phyloP scores from a whole-genome alignment of 257 asterid species.

The Solanum sejunctum region DNA sequence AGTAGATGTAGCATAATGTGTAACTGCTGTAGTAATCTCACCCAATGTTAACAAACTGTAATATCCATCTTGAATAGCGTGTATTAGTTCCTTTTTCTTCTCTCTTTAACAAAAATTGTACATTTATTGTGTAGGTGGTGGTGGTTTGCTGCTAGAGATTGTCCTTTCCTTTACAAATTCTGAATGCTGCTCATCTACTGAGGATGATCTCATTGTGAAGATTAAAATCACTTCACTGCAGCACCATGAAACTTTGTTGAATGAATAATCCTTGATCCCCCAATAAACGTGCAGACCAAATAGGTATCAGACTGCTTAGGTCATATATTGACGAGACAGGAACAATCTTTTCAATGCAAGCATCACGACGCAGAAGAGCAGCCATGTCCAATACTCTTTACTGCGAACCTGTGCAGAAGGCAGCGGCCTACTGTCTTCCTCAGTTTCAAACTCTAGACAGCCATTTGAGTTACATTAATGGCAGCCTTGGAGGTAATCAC shows the following conservation, averaged over 20 bases:
- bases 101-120: background rate
- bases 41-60: background rate
- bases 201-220: background rate
- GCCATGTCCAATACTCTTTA: constrained; percentile 36
- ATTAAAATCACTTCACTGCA: background rate
- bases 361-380: constrained; percentile 27
- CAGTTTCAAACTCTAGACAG: constrained; percentile 30
- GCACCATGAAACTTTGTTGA: background rate
- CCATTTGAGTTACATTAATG: constrained; percentile 13
- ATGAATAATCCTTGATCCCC: background rate
- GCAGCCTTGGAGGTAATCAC: constrained; percentile 13
- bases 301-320: background rate
- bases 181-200: background rate
- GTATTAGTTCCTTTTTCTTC: background rate
- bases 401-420: constrained; percentile 30
- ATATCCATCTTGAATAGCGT: background rate
- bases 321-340: background rate
- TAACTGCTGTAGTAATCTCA: background rate
- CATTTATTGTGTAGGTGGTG: background rate
- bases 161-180: background rate
- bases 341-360: constrained; percentile 25
- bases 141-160: background rate
- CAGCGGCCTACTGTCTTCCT: constrained; percentile 33
- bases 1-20: background rate
- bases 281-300: background rate